Percentiles rank a stretch among this genome's conserved stretches.
phyloP scores from a whole-genome alignment of 2,329 filamentous ascomycete species.

The Colletotrichum limetticola region DNA sequence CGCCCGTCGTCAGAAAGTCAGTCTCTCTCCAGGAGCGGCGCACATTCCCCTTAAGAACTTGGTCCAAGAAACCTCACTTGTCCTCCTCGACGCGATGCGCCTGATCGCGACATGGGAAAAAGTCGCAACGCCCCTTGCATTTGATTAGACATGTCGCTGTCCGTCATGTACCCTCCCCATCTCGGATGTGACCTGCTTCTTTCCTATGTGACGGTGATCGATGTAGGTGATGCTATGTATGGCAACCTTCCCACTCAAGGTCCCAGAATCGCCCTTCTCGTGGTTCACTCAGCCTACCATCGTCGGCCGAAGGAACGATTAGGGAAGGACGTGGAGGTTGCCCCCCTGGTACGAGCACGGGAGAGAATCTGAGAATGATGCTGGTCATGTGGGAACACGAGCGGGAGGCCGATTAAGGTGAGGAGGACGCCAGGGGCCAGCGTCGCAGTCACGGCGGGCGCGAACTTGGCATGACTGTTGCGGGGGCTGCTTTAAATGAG shows the following conservation, averaged over 20 bases:
- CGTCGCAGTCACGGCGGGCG: conserved; percentile 7
- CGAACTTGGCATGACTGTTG: conserved; percentile 15
- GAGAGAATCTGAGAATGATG: not conserved
- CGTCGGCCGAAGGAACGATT: conserved; percentile 16
- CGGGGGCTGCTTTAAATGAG: not conserved
- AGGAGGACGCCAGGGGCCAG: not conserved
- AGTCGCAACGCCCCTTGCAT: not conserved
- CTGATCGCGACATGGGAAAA: not conserved
- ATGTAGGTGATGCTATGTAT: not conserved
- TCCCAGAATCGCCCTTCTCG: not conserved
- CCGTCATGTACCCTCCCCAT: conserved; percentile 2
- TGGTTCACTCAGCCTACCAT: not conserved
- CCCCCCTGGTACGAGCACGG: not conserved
- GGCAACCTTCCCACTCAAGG: not conserved
- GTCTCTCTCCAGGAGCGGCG: not conserved
- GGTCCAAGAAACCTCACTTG: not conserved
- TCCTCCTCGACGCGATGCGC: not conserved
- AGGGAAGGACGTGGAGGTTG: conserved; percentile 5
- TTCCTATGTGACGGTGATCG: not conserved
- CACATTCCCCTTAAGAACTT: not conserved
- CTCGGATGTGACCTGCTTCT: conserved; percentile 15
- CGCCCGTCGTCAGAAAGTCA: not conserved
- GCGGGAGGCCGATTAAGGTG: conserved; percentile 16
- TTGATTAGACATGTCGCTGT: conserved; percentile 12
- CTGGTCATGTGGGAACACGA: conserved; percentile 9